These are phyloP conservation scores for Phyllostachys edulis DNA, from an alignment of 176 grass and related monocot species.

Conservation along the genomic window DNA sequence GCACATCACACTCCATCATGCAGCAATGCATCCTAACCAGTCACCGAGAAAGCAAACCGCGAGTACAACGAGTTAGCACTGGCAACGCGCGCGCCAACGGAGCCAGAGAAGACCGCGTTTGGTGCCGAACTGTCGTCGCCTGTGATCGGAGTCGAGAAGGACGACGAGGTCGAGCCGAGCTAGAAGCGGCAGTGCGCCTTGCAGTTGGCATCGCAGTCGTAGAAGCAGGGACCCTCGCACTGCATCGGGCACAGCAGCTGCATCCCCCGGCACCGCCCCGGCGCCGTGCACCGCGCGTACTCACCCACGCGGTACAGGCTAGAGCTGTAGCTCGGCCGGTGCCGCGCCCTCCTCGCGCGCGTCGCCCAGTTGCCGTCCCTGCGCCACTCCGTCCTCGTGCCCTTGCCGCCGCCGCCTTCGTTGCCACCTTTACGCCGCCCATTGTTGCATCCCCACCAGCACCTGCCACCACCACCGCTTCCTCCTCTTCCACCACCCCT, in stretches of 20 bases:
- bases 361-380: neutral
- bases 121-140: no score
- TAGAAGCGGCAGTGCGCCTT: slow-evolving; percentile 84
- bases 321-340: slow-evolving; percentile 72
- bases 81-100: neutral
- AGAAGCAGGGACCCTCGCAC: slow-evolving; percentile 85
- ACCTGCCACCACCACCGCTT: neutral
- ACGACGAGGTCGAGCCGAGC: neutral
- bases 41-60: neutral
- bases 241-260: slow-evolving; percentile 84
- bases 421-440: neutral
- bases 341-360: neutral
- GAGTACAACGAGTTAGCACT: neutral
- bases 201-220: slow-evolving; percentile 85
- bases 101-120: neutral
- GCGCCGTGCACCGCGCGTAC: slow-evolving; percentile 69
- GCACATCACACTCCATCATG: neutral
- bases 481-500: neutral
- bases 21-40: neutral
- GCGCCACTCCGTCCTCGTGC: neutral
- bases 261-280: slow-evolving; percentile 65
- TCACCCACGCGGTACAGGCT: slow-evolving; percentile 70
- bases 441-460: neutral
- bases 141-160: no score
- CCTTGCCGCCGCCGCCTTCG: neutral